Evolutionary conservation across 139 green algal genomes (phyloP), one percentile per base, ranked within the genome.

Genomic region (Chlorella sp.): DNA sequence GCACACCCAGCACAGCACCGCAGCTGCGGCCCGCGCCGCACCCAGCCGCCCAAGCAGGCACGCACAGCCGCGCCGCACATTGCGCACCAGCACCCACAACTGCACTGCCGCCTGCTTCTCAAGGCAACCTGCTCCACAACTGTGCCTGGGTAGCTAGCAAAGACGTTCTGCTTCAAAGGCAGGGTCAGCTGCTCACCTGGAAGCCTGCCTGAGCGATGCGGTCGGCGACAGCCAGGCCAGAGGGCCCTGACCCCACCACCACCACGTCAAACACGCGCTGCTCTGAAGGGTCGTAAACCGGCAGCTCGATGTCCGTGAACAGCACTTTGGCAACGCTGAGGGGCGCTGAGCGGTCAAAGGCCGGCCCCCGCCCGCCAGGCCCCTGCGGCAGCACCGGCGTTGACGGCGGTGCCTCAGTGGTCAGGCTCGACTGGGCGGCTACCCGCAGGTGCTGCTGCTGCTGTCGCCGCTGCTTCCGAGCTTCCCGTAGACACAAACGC

Each of bases 201-300:
- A 91, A 91, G 42, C 95, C 96, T 14, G 93, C 92, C 66, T 79
- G 57, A 21, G 95, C 90, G 11, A 97, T 94, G 22, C 94, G 90
- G 32, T 94, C 93, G 0, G 95, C 97, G 18, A 98, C 96, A 26
- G 94, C 92, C 34, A 99, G 89, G 37, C 98, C 98, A 26, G 97
- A 95, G 11, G 98, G 98, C 1, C 98, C 98, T 3, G 94, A 95
- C 24, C 98, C 98, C 16, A 97, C 97, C 3, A 99, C 92, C 0
- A 98, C 86, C 36, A 99, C 88, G 90, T 99, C 97, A 28, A 99
- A 88, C 34, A 60, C 76, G n/a, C 26, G 57, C 34, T 86, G 66
- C 32, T 83, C 40, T 0, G 26, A 1, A 14, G 89, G 86, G 28
- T 90, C 76, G 28, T 89, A 89, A 34, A 87, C 36, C 24, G 75